phyloP scores from a whole-genome alignment of 139 green algal genomes.

The Gonium pectorale region DNA sequence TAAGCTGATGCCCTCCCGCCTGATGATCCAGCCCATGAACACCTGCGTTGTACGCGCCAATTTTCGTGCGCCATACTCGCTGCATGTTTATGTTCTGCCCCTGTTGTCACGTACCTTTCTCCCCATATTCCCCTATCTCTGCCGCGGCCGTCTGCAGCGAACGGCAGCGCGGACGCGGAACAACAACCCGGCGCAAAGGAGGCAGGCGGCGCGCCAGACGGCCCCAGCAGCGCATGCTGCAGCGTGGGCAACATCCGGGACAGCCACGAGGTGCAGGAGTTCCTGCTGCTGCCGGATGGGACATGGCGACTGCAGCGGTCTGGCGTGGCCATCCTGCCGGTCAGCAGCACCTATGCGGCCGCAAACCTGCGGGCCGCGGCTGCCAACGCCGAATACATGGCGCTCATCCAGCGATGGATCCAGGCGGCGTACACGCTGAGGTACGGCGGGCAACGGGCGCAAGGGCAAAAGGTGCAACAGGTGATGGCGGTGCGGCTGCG shows the following conservation, averaged over 20 bases:
- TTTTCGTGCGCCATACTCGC: no score
- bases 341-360: slow-evolving; percentile 67
- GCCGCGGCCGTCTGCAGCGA: no score
- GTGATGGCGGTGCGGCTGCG: no score
- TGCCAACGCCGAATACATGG: slow-evolving; percentile 66
- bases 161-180: not conserved
- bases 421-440: slow-evolving; percentile 46
- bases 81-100: no score
- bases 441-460: not conserved
- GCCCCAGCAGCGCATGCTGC: not conserved
- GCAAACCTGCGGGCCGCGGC: slow-evolving; percentile 81
- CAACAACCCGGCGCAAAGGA: not conserved
- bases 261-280: slow-evolving; percentile 21
- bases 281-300: slow-evolving; percentile 34
- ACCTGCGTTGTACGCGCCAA: no score
- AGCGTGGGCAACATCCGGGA: not conserved
- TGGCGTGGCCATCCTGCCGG: slow-evolving; percentile 1
- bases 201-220: not conserved
- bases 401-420: slow-evolving; percentile 43
- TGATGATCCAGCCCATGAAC: no score
- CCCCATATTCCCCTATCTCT: no score
- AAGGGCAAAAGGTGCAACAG: no score
- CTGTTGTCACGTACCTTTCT: no score
- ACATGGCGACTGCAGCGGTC: not conserved
- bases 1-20: no score